Conservation (phyloP, 768 basidiomycete species). For the Suillus variegatus region DNA sequence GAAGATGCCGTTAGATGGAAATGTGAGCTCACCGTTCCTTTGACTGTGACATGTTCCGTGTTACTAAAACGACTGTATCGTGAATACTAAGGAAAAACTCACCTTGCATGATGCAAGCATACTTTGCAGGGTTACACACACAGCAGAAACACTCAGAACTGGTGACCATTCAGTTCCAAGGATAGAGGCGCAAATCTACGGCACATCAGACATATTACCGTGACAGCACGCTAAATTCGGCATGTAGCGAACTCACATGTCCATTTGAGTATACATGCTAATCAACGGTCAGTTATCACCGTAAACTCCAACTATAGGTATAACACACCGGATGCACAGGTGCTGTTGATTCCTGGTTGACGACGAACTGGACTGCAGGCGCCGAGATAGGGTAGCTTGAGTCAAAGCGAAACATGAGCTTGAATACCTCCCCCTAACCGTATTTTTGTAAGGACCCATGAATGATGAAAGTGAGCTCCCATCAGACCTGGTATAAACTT, state of each 20-base stretch:
- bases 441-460: background rate
- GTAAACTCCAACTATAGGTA: conserved; percentile 1
- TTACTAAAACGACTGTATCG: background rate
- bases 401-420: conserved; percentile 82
- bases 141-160: conserved; percentile 77
- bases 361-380: conserved; percentile 85
- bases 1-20: conserved; percentile 6
- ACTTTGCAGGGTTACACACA: conserved; percentile 86
- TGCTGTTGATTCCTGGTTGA: conserved; percentile 60
- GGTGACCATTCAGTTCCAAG: conserved; percentile 91
- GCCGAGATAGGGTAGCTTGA: conserved; percentile 82
- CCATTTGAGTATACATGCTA: conserved; percentile 90
- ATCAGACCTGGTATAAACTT: conserved; percentile 66
- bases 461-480: conserved; percentile 6
- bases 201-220: conserved; percentile 17
- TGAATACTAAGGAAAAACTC: conserved; percentile 7
- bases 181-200: conserved; percentile 86
- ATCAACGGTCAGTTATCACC: conserved; percentile 13
- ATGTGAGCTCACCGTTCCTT: conserved; percentile 58
- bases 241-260: conserved; percentile 53
- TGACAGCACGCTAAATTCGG: conserved; percentile 6
- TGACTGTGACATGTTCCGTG: conserved; percentile 33
- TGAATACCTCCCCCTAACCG: conserved; percentile 70
- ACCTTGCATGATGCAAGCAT: conserved; percentile 95
- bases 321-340: conserved; percentile 76